phyloP scores from a whole-genome alignment of 2,329 filamentous ascomycete genomes.

The Acrodontium crateriforme region DNA sequence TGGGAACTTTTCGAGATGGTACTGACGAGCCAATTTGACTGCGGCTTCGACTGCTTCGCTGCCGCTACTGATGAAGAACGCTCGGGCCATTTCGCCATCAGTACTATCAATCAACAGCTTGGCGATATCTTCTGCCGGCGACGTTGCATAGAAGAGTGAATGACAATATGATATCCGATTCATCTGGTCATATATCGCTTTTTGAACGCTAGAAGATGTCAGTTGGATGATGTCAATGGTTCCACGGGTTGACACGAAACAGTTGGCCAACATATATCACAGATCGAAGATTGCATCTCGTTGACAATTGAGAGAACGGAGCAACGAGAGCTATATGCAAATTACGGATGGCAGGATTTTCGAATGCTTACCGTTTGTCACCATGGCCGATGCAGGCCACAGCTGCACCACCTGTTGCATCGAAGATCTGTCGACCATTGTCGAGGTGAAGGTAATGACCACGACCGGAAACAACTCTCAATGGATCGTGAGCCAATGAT shows the following conservation, averaged over 20 bases:
- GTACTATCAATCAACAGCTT: constrained; percentile 37
- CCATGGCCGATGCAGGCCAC: constrained; percentile 60
- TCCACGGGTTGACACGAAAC: neutral
- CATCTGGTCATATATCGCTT: constrained; percentile 47
- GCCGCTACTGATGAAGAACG: constrained; percentile 47
- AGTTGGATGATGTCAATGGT: neutral
- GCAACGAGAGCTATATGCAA: too few relatives aligned
- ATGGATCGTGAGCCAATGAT: constrained; percentile 33
- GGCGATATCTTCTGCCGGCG: constrained; percentile 40
- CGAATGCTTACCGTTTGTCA: constrained; percentile 32
- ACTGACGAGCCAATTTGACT: constrained; percentile 54
- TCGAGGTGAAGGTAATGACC: constrained; percentile 40
- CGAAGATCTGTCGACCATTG: constrained; percentile 49
- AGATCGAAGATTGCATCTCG: constrained; percentile 1
- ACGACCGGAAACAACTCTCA: constrained; percentile 33
- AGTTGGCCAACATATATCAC: constrained; percentile 2
- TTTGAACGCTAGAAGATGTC: constrained; percentile 31
- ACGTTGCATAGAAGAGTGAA: constrained; percentile 43
- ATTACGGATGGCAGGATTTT: too few relatives aligned
- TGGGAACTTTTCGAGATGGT: constrained; percentile 42
- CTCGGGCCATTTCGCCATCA: constrained; percentile 37
- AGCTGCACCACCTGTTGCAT: constrained; percentile 60
- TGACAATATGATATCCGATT: constrained; percentile 45
- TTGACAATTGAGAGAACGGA: constrained; percentile 1
- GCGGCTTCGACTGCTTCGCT: constrained; percentile 55